Conservation (phyloP, 257 asterid genomes). For the Rubia yunnanensis region DNA sequence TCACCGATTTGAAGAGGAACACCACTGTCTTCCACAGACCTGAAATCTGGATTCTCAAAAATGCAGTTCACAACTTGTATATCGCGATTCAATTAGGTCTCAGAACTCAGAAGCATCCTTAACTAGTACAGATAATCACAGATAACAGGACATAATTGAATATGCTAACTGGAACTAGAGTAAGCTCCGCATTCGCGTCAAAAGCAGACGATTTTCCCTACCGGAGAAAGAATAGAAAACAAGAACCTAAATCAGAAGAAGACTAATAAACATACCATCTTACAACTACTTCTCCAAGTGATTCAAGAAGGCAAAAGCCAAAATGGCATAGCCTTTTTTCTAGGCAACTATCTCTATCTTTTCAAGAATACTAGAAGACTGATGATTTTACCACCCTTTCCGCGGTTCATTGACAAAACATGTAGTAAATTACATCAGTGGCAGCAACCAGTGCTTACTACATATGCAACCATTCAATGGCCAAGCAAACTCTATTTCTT, state of each 20-base stretch:
- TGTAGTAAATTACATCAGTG: not conserved
- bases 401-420: not conserved
- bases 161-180: not conserved
- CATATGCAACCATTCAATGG: not conserved
- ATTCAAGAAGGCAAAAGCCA: not conserved
- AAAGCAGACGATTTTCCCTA: not conserved
- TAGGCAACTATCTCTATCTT: not conserved
- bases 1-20: too few species aligned
- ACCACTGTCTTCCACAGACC: too few species aligned
- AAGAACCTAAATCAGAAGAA: not conserved
- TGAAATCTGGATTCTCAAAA: too few species aligned
- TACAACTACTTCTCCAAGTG: not conserved
- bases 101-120: not conserved
- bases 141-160: not conserved
- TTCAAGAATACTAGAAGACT: not conserved
- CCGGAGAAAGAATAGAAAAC: not conserved
- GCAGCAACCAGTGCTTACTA: not conserved
- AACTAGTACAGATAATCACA: not conserved
- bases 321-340: not conserved
- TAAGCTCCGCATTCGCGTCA: not conserved
- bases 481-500: constrained; percentile 7
- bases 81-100: too few species aligned
- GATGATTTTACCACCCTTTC: not conserved
- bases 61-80: too few species aligned
- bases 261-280: not conserved